Percentiles rank a stretch among this genome's conserved stretches.
These are phyloP conservation scores for Thelonectria olida DNA, from an alignment of 2,329 filamentous ascomycete genomes.

Conservation along the genomic window DNA sequence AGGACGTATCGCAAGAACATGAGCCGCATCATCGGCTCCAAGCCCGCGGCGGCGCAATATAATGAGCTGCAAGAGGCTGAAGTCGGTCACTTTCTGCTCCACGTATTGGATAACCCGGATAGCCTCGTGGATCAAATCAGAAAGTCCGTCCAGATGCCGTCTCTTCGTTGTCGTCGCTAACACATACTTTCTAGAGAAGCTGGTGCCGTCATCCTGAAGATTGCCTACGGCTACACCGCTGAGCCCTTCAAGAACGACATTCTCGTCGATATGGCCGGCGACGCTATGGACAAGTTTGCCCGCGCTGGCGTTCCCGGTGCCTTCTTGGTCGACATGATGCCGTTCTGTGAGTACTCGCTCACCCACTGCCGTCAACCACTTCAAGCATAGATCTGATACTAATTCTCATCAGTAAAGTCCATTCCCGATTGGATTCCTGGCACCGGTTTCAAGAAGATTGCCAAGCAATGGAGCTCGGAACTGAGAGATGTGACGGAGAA, in stretches of 20 bases:
- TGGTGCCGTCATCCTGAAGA: slow-evolving; percentile 29
- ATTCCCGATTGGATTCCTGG: slow-evolving; percentile 31
- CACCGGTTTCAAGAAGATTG: slow-evolving; percentile 20
- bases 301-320: slow-evolving; percentile 23
- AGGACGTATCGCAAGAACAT: slow-evolving; percentile 56
- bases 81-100: slow-evolving; percentile 28
- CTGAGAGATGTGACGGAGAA: slow-evolving; percentile 16
- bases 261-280: slow-evolving; percentile 26
- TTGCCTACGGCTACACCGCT: slow-evolving; percentile 31
- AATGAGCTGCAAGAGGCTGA: slow-evolving; percentile 55
- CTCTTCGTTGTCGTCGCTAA: not conserved
- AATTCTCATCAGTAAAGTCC: slow-evolving; percentile 26
- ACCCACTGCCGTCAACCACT: not conserved
- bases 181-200: slow-evolving; percentile 21
- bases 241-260: slow-evolving; percentile 27
- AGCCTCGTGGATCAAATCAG: slow-evolving; percentile 52
- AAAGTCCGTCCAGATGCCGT: slow-evolving; percentile 42
- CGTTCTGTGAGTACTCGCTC: slow-evolving; percentile 21
- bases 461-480: slow-evolving; percentile 19
- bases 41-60: slow-evolving; percentile 49
- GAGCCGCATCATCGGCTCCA: slow-evolving; percentile 55
- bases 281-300: slow-evolving; percentile 28
- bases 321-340: slow-evolving; percentile 31
- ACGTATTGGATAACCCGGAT: slow-evolving; percentile 49
- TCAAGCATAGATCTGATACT: not conserved